Evolutionary conservation across 306 rosid genomes (phyloP), one percentile per base, ranked within the genome.

Genomic region (Cucurbita argyrosperma): DNA sequence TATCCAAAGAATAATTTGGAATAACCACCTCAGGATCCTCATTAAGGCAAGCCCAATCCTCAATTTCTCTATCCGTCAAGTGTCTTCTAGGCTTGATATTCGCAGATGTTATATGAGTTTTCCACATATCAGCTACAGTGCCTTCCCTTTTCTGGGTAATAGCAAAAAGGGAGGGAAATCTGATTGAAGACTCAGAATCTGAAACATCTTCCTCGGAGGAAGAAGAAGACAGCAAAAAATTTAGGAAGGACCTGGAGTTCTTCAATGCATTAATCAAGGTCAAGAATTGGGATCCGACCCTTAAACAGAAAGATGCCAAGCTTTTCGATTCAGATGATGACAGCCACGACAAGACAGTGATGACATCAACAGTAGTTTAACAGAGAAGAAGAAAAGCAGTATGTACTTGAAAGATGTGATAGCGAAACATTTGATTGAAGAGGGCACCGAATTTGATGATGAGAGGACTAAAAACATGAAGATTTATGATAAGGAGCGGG

Each of bases 341-440:
- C 76, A 79, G 78, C 55, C 61, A 42, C 10, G 30, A 46, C 39
- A 78, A 8, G 86, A 76, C 0, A 81, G 76, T 46, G 83, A 74
- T 0, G 60, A 40, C 8, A 76, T 72, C 18, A 65, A 57, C 47
- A 69, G 59, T 37, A 47, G 74, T 45, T 75, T 69, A 70, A 80
- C 62, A 71, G 63, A 14, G 10, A 82, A 78, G 55, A 83, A 82
- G 65, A 77, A 78, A 55, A 83, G 68, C 42, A 47, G 80, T 18
- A 65, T 82, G 87, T 87, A 85, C 80, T 75, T 92, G 82, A 90
- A 92, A 84, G 96, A 90, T 79, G 92, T 92, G 79, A 43, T 68
- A 58, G 96, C 95, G 18, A 79, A 83, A 69, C 90, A 88, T 68
- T 80, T 92, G 83, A 76, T 89, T 9, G 90, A 92, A 81, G 87